Conservation (phyloP, 768 basidiomycete genomes). For the Lentinula boryana region DNA sequence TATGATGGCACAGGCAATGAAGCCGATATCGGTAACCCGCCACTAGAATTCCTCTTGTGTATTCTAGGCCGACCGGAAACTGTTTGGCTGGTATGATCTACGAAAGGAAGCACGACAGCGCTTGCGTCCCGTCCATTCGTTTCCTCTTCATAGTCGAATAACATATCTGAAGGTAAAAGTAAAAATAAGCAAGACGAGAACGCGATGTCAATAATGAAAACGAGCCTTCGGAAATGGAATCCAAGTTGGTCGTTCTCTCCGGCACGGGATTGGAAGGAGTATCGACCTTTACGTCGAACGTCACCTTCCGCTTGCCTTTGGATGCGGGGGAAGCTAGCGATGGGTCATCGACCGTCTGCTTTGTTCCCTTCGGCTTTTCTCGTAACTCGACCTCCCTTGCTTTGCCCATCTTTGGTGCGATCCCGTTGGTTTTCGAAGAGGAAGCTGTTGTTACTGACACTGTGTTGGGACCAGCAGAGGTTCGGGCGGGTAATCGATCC, state of each 20-base stretch:
- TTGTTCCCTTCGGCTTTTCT: background rate
- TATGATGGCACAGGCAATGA: slow-evolving; percentile 39
- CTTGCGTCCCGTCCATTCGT: slow-evolving; percentile 15
- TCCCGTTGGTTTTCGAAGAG: background rate
- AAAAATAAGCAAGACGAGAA: background rate
- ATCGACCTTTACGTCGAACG: slow-evolving; percentile 36
- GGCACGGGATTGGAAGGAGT: slow-evolving; percentile 16
- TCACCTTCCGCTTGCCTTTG: slow-evolving; percentile 38
- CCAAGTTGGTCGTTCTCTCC: slow-evolving; percentile 3
- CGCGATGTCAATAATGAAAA: background rate
- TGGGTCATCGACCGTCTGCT: background rate
- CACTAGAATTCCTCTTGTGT: slow-evolving; percentile 13
- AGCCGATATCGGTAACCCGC: slow-evolving; percentile 27
- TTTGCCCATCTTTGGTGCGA: background rate
- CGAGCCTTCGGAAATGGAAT: slow-evolving; percentile 25
- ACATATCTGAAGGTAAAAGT: slow-evolving; percentile 24
- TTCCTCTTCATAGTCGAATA: slow-evolving; percentile 48
- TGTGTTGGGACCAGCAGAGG: background rate
- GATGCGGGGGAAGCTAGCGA: slow-evolving; percentile 8
- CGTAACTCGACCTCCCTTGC: background rate
- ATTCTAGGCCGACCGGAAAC: background rate
- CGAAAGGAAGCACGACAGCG: slow-evolving; percentile 5
- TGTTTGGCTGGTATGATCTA: slow-evolving; percentile 1
- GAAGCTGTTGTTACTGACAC: background rate
- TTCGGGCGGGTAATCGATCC: background rate